phyloP scores from a whole-genome alignment of 2,329 filamentous ascomycete genomes.

The Fusarium sambucinum region DNA sequence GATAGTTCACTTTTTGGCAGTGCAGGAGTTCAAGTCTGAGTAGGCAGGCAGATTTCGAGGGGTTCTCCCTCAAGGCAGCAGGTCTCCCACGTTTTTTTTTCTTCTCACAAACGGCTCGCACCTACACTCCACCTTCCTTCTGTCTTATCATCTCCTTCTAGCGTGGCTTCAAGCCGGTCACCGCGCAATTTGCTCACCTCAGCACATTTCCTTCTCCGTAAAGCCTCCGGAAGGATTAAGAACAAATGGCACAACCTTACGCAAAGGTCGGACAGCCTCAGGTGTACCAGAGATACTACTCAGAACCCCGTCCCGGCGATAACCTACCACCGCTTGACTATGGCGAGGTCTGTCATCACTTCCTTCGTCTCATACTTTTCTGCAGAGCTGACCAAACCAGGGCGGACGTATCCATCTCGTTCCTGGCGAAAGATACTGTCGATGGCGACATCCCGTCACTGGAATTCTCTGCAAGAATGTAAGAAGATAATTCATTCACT shows the following conservation, averaged over 20 bases:
- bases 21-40: not conserved
- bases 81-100: not conserved
- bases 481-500: not conserved
- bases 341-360: not conserved
- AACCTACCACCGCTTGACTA: not conserved
- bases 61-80: not conserved
- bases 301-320: not conserved
- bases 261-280: not conserved
- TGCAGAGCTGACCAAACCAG: not conserved
- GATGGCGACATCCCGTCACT: constrained; percentile 2
- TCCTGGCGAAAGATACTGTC: not conserved
- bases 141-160: not conserved
- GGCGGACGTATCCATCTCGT: not conserved
- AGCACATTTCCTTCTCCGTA: not conserved
- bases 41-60: not conserved
- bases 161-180: not conserved
- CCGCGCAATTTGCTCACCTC: not conserved
- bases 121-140: not conserved
- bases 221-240: not conserved
- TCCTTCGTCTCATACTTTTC: no score
- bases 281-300: not conserved
- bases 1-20: not conserved
- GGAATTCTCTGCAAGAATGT: not conserved
- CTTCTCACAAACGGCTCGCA: not conserved
- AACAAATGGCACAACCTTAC: not conserved